Percentiles rank a stretch among this genome's conserved stretches.
Evolutionary conservation across 129 eudicot genomes (phyloP).

Genomic region (Centella asiatica): DNA sequence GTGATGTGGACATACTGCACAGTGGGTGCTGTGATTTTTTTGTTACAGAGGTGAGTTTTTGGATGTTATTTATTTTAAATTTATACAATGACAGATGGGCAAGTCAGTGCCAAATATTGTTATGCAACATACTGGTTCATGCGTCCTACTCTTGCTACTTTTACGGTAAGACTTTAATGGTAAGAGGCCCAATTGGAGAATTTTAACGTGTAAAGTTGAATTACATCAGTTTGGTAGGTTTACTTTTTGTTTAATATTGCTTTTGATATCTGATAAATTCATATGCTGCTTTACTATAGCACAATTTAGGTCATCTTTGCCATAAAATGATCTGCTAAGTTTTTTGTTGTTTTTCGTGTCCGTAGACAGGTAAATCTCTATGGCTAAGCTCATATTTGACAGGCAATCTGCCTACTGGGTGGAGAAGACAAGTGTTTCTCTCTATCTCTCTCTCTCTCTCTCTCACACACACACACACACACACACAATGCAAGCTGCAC

Average conservation of each 20-base stretch:
- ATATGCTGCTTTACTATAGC: background rate
- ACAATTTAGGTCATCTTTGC: conserved; percentile 4
- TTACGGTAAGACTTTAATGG: background rate
- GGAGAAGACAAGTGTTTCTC: background rate
- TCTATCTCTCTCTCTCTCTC: background rate
- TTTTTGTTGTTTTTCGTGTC: background rate
- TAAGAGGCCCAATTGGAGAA: background rate
- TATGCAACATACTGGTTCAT: background rate
- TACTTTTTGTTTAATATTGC: background rate
- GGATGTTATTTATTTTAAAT: conserved; percentile 8
- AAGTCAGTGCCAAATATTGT: background rate
- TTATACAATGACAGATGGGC: conserved; percentile 1
- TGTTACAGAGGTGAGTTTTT: conserved; percentile 5
- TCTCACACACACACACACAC: too few relatives aligned
- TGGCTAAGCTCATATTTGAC: background rate
- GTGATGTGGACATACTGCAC: background rate
- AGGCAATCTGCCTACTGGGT: background rate
- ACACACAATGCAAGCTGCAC: too few relatives aligned
- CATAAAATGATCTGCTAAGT: background rate
- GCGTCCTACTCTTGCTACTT: background rate
- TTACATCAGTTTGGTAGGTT: background rate
- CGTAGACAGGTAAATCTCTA: background rate
- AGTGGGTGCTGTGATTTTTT: background rate
- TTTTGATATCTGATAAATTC: background rate
- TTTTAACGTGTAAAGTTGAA: background rate